A percentile compares a stretch with the other conserved stretches of the same genome.
Conservation (phyloP, 129 eudicot species). For the Ambrosia trifida region DNA sequence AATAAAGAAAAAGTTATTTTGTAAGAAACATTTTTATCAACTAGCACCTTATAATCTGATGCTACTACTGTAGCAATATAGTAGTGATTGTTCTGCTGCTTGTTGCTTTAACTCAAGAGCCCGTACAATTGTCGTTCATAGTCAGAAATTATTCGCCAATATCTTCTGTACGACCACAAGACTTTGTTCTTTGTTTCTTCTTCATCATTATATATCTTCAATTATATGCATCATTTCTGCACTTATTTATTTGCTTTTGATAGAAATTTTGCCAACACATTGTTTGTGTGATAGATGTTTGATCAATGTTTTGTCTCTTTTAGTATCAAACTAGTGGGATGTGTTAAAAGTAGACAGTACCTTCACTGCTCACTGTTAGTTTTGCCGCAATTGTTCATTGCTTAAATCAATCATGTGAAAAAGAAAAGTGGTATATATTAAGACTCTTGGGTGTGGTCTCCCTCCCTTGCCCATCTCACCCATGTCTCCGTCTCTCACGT, state of each 20-base stretch:
- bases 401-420: slow-evolving; percentile 12
- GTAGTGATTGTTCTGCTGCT: neutral
- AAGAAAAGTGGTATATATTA: neutral
- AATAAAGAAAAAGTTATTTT: slow-evolving; percentile 12
- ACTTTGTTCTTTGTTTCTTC: slow-evolving; percentile 30
- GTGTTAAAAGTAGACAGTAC: slow-evolving; percentile 4
- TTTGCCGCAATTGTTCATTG: slow-evolving; percentile 4
- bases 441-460: no score
- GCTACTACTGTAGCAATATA: neutral
- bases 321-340: neutral
- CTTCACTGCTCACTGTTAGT: slow-evolving; percentile 3
- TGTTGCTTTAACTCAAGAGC: slow-evolving; percentile 12
- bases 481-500: no score
- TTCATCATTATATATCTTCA: neutral
- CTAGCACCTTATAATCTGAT: slow-evolving; percentile 24
- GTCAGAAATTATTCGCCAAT: slow-evolving; percentile 26
- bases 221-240: neutral
- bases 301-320: slow-evolving; percentile 20
- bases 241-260: neutral
- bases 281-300: neutral
- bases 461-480: no score
- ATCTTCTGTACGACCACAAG: slow-evolving; percentile 15
- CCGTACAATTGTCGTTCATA: slow-evolving; percentile 25
- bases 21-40: slow-evolving; percentile 20
- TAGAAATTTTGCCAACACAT: neutral